Conservation (phyloP, 2,329 filamentous ascomycete species). For the Epichloe hybrida region DNA sequence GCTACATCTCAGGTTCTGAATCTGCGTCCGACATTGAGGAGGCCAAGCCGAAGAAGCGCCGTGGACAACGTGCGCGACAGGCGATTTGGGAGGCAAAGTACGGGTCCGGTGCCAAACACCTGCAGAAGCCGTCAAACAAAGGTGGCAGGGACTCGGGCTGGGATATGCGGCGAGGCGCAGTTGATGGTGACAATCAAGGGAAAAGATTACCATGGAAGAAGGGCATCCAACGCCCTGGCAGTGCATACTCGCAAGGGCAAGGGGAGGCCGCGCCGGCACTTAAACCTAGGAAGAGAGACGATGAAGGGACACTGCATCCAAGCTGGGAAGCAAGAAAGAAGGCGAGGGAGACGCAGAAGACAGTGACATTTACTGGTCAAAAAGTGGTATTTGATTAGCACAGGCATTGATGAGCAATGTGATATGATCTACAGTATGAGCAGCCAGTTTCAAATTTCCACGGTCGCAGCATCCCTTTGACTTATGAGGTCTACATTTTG, state of each 20-base stretch:
- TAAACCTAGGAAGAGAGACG: slow-evolving; percentile 27
- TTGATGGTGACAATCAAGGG: slow-evolving; percentile 26
- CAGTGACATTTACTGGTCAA: slow-evolving; percentile 9
- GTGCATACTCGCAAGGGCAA: neutral
- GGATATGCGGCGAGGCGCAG: slow-evolving; percentile 44
- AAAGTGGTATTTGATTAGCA: slow-evolving; percentile 14
- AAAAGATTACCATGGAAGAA: slow-evolving; percentile 38
- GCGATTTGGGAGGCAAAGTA: slow-evolving; percentile 73
- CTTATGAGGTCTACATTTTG: neutral
- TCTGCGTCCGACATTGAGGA: slow-evolving; percentile 54
- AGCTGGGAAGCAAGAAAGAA: slow-evolving; percentile 15
- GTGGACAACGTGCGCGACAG: slow-evolving; percentile 66
- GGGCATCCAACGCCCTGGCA: slow-evolving; percentile 27
- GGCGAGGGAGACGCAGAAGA: slow-evolving; percentile 11
- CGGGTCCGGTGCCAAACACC: slow-evolving; percentile 56
- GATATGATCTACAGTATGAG: neutral
- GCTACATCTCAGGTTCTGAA: slow-evolving; percentile 67
- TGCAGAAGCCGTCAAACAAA: slow-evolving; percentile 27
- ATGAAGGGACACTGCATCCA: slow-evolving; percentile 40
- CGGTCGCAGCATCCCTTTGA: neutral
- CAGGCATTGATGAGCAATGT: neutral
- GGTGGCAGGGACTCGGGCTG: slow-evolving; percentile 36
- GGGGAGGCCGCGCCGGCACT: slow-evolving; percentile 10
- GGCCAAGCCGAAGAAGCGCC: slow-evolving; percentile 53
- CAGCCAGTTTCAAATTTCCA: neutral